phyloP scores from a whole-genome alignment of 2,329 filamentous ascomycete genomes.

The Claviceps digitariae region DNA sequence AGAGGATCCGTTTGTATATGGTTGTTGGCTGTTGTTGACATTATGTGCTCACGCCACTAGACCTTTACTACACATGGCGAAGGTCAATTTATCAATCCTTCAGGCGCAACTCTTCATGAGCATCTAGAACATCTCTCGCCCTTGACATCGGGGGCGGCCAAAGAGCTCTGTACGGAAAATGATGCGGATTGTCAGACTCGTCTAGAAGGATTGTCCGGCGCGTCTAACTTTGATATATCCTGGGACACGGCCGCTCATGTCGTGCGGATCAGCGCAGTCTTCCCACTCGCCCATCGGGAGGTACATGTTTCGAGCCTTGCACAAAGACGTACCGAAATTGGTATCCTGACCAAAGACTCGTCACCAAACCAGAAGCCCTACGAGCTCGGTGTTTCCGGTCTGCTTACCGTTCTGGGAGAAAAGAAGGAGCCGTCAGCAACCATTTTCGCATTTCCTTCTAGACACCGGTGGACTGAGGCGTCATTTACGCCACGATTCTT shows the following conservation, averaged over 20 bases:
- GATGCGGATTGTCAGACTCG: conserved; percentile 36
- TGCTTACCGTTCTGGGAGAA: conserved; percentile 66
- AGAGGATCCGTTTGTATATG: neutral
- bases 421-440: conserved; percentile 59
- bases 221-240: conserved; percentile 61
- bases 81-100: neutral
- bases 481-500: conserved; percentile 52
- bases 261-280: conserved; percentile 52
- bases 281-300: conserved; percentile 33
- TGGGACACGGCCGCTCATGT: conserved; percentile 55
- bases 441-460: conserved; percentile 70
- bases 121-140: conserved; percentile 41
- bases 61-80: conserved; percentile 46
- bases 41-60: conserved; percentile 24
- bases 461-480: conserved; percentile 49
- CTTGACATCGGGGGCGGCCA: conserved; percentile 39
- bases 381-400: conserved; percentile 66
- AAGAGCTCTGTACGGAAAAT: conserved; percentile 34
- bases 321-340: conserved; percentile 59
- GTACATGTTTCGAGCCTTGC: conserved; percentile 27
- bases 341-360: conserved; percentile 55
- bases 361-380: conserved; percentile 48
- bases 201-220: conserved; percentile 31
- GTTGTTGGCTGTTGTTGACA: neutral
- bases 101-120: conserved; percentile 41